These are phyloP conservation scores for Dalbergia cochinchinensis DNA, from an alignment of 306 rosid genomes.

Conservation along the genomic window DNA sequence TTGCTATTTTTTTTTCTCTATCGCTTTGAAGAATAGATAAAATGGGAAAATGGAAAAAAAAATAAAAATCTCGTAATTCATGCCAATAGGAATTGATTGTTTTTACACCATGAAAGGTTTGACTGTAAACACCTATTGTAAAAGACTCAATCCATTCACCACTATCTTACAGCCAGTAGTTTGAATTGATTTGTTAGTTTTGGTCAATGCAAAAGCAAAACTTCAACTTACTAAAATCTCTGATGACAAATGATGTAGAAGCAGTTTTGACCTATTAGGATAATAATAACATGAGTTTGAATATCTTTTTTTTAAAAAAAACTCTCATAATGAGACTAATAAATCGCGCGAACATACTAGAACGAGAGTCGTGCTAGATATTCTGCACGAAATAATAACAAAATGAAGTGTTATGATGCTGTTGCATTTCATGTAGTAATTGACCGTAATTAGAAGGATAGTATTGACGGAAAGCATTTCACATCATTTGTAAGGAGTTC, in stretches of 20 bases:
- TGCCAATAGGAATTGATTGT: not conserved
- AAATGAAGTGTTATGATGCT: too few relatives aligned
- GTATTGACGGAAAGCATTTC: too few relatives aligned
- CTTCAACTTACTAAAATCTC: not conserved
- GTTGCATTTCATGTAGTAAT: too few relatives aligned
- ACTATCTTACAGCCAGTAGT: not conserved
- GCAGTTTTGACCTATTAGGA: not conserved
- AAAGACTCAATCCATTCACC: constrained; percentile 1
- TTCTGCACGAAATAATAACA: not conserved
- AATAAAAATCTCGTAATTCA: too few relatives aligned
- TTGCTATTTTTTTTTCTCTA: too few relatives aligned
- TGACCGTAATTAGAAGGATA: too few relatives aligned
- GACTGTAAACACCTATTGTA: not conserved
- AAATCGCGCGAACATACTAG: not conserved
- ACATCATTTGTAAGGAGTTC: too few relatives aligned
- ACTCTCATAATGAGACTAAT: not conserved
- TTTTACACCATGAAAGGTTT: not conserved
- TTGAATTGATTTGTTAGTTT: not conserved
- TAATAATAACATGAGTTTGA: too few relatives aligned
- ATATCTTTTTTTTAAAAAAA: too few relatives aligned
- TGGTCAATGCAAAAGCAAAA: constrained; percentile 12
- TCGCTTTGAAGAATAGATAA: too few relatives aligned
- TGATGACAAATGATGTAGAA: not conserved
- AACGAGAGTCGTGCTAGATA: too few relatives aligned
- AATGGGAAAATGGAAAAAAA: too few relatives aligned